phyloP scores from a whole-genome alignment of 1,139 yeast species.

The Geotrichum klebahnii region DNA sequence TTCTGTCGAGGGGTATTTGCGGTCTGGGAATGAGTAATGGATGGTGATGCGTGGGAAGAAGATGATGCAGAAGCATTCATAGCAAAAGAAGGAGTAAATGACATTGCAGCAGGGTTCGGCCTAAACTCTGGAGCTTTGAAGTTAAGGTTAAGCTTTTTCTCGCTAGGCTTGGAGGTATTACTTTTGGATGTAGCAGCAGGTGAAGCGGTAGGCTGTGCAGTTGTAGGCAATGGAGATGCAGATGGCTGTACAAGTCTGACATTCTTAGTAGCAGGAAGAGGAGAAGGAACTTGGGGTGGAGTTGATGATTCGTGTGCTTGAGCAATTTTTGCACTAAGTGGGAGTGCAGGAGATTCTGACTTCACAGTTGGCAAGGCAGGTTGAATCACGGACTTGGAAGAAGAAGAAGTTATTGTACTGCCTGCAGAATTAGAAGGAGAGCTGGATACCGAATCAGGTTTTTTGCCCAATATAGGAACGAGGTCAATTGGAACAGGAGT shows the following conservation, averaged over 20 bases:
- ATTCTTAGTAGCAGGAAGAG: constrained; percentile 15
- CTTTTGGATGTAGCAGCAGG: constrained; percentile 9
- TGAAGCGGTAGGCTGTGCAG: constrained; percentile 7
- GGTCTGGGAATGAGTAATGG: constrained; percentile 19
- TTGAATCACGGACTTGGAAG: neutral
- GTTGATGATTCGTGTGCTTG: constrained; percentile 16
- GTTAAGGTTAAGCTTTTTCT: constrained; percentile 45
- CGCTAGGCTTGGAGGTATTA: constrained; percentile 19
- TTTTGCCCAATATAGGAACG: constrained; percentile 69
- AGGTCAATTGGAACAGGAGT: constrained; percentile 62
- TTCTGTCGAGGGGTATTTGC: constrained; percentile 15
- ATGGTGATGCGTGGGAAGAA: constrained; percentile 23
- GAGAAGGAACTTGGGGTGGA: constrained; percentile 21
- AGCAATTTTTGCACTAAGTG: constrained; percentile 15
- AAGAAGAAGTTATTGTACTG: constrained; percentile 10
- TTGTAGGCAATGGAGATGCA: constrained; percentile 2
- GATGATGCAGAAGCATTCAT: constrained; percentile 24
- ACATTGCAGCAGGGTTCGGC: constrained; percentile 66
- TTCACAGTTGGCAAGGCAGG: constrained; percentile 25
- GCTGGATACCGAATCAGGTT: constrained; percentile 43
- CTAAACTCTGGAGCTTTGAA: constrained; percentile 58
- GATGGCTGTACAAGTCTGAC: constrained; percentile 6
- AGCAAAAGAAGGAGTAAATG: constrained; percentile 57
- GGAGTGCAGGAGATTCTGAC: constrained; percentile 26
- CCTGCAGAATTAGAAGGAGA: no score